Evolutionary conservation across 1,284 basidiomycete genomes (phyloP).

Genomic region (Leccinum griseonigrum): DNA sequence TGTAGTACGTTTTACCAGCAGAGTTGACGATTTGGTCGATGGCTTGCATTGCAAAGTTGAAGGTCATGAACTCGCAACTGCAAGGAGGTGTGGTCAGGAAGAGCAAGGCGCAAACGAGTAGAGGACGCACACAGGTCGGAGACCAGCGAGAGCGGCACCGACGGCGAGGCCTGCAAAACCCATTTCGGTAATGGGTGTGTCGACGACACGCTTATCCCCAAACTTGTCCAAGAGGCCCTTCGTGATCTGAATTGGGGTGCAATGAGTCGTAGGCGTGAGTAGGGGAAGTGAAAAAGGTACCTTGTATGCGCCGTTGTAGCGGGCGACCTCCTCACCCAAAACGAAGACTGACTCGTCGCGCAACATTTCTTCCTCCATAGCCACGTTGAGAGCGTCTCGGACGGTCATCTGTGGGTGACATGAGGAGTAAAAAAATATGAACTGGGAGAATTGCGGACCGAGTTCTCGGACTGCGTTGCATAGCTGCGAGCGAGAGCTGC

Average conservation of each 20-base stretch:
- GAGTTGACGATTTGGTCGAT: constrained; percentile 99
- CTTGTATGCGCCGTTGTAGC: constrained; percentile 99
- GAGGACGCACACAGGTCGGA: constrained; percentile 78
- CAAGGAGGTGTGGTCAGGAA: constrained; percentile 8
- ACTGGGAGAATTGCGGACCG: constrained; percentile 40
- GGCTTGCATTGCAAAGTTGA: constrained; percentile 95
- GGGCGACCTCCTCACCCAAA: constrained; percentile 97
- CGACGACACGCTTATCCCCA: constrained; percentile 97
- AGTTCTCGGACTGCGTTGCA: constrained; percentile 60
- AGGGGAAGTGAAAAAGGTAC: constrained; percentile 39
- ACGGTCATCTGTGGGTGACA: constrained; percentile 80
- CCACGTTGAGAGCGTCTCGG: constrained; percentile 95
- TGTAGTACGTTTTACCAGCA: constrained; percentile 99
- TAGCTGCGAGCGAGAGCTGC: constrained; percentile 53
- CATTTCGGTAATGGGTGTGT: constrained; percentile 98
- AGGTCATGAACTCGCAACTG: constrained; percentile 99
- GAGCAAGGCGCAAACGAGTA: neutral
- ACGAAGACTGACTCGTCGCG: constrained; percentile 95
- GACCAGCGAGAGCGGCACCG: constrained; percentile 91
- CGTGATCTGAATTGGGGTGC: constrained; percentile 63
- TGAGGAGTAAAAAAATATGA: constrained; percentile 7
- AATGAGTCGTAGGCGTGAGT: constrained; percentile 8
- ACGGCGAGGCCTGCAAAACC: constrained; percentile 98
- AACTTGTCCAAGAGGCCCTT: constrained; percentile 99
- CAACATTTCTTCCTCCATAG: constrained; percentile 99